Conservation (phyloP, 148 eudicot species). For the Vaccinium darrowii region DNA sequence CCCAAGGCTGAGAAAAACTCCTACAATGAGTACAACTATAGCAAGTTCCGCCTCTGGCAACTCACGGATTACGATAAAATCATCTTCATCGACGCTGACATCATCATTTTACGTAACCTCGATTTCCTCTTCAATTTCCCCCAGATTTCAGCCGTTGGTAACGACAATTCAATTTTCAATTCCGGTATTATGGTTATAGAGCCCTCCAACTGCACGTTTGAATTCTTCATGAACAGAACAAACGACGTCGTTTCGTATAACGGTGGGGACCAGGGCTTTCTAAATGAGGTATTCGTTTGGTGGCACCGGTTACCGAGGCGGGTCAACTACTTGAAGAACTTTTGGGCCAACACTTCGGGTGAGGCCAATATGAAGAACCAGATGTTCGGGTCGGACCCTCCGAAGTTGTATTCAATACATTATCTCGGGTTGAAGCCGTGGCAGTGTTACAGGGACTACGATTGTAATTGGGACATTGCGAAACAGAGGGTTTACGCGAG, state of each 20-base stretch:
- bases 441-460: slow-evolving; percentile 89
- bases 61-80: slow-evolving; percentile 74
- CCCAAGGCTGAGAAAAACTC: slow-evolving; percentile 64
- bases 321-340: slow-evolving; percentile 79
- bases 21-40: slow-evolving; percentile 93
- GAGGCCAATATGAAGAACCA: slow-evolving; percentile 64
- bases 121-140: slow-evolving; percentile 82
- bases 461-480: slow-evolving; percentile 73
- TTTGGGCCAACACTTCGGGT: slow-evolving; percentile 66
- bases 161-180: slow-evolving; percentile 77
- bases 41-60: slow-evolving; percentile 91
- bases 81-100: slow-evolving; percentile 84
- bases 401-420: slow-evolving; percentile 73
- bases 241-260: slow-evolving; percentile 72
- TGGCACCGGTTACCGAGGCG: slow-evolving; percentile 92
- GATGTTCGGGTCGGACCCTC: slow-evolving; percentile 68
- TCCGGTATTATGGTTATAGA: slow-evolving; percentile 93
- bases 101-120: slow-evolving; percentile 59
- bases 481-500: slow-evolving; percentile 77
- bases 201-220: slow-evolving; percentile 86
- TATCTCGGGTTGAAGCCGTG: slow-evolving; percentile 90
- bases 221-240: slow-evolving; percentile 51
- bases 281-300: slow-evolving; percentile 90
- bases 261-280: slow-evolving; percentile 94
- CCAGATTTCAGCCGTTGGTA: slow-evolving; percentile 76